phyloP scores from a whole-genome alignment of 805 yeast genomes.

The Candida glaebosa region DNA sequence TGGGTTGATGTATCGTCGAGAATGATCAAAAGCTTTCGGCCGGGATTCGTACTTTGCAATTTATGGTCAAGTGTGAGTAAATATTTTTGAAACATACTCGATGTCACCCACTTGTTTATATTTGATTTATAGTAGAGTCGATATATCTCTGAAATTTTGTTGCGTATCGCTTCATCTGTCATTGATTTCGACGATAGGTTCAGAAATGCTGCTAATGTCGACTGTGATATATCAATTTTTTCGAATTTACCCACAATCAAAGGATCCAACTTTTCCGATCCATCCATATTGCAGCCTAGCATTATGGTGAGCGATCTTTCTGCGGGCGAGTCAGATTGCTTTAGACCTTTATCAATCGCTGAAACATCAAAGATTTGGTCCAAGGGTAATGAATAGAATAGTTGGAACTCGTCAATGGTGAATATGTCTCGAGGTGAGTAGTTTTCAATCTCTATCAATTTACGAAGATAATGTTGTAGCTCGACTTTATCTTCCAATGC shows the following conservation, averaged over 20 bases:
- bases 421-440: slow-evolving; percentile 52
- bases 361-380: slow-evolving; percentile 52
- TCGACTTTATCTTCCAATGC: slow-evolving; percentile 52
- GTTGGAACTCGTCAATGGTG: slow-evolving; percentile 57
- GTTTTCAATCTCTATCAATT: slow-evolving; percentile 25
- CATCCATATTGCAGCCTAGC: slow-evolving; percentile 62
- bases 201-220: slow-evolving; percentile 20
- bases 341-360: slow-evolving; percentile 40
- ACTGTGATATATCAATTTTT: slow-evolving; percentile 31
- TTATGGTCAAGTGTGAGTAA: slow-evolving; percentile 57
- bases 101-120: slow-evolving; percentile 60
- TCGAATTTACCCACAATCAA: slow-evolving; percentile 59
- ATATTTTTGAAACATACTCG: slow-evolving; percentile 62
- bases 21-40: slow-evolving; percentile 50
- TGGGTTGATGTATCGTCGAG: slow-evolving; percentile 64
- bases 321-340: slow-evolving; percentile 32
- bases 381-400: slow-evolving; percentile 57
- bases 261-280: slow-evolving; percentile 60
- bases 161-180: slow-evolving; percentile 18
- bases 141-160: slow-evolving; percentile 49
- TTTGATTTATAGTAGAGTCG: slow-evolving; percentile 57
- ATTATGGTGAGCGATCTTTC: slow-evolving; percentile 50
- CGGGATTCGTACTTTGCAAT: slow-evolving; percentile 38
- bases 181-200: slow-evolving; percentile 9
- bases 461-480: slow-evolving; percentile 41